Evolutionary conservation across 2,329 filamentous ascomycete species (phyloP).

Genomic region (Ophiognomonia clavigignenti-juglandacearum): DNA sequence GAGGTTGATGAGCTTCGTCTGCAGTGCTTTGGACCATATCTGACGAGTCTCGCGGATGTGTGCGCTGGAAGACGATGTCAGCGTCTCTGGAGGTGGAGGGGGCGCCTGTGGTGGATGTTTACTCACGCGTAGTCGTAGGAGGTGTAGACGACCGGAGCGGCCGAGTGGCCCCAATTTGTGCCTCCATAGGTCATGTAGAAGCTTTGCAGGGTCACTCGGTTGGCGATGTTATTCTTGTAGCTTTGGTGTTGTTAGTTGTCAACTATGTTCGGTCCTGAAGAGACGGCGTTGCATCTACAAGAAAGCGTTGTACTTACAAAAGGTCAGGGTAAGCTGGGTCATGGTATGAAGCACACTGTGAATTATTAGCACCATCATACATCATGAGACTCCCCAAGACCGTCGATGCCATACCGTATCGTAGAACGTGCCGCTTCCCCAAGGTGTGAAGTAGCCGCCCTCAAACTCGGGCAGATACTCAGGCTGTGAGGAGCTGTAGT

Average conservation of each 20-base stretch:
- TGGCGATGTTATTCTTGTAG: conserved; percentile 51
- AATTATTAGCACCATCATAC: background rate
- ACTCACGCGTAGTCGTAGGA: conserved; percentile 33
- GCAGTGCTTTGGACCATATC: conserved; percentile 46
- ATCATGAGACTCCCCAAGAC: background rate
- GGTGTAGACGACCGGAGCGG: conserved; percentile 44
- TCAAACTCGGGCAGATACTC: conserved; percentile 49
- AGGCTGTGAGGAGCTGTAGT: conserved; percentile 49
- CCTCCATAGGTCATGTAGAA: conserved; percentile 52
- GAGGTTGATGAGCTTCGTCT: conserved; percentile 49
- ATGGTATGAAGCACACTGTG: conserved; percentile 37
- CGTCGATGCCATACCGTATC: conserved; percentile 28
- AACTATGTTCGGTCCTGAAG: background rate
- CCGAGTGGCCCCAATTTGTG: conserved; percentile 50
- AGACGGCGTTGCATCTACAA: background rate
- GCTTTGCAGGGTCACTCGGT: conserved; percentile 41
- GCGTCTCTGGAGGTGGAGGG: background rate
- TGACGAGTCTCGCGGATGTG: conserved; percentile 50
- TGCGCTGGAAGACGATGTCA: conserved; percentile 25
- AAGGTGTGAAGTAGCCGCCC: conserved; percentile 48
- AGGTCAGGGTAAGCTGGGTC: conserved; percentile 45
- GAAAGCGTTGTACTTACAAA: conserved; percentile 25
- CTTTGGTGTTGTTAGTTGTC: background rate
- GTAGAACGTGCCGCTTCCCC: conserved; percentile 45
- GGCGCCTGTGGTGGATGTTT: background rate